Conservation (phyloP, 2,329 filamentous ascomycete genomes). For the Lithohypha guttulata region DNA sequence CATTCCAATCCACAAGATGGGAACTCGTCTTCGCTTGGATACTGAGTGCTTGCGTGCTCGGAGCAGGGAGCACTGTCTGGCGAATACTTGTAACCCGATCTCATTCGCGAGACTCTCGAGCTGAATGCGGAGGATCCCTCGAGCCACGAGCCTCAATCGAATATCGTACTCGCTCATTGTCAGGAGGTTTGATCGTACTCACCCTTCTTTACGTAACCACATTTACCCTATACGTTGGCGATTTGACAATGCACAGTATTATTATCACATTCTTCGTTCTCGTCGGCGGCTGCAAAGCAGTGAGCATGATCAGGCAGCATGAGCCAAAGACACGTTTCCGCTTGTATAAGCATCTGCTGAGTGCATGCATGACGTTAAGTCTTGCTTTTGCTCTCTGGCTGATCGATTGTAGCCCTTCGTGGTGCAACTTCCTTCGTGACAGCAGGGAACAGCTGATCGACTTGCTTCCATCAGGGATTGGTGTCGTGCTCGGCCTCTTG, state of each 20-base stretch:
- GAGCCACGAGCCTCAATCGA: not conserved
- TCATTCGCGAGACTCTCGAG: no score
- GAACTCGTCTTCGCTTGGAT: no score
- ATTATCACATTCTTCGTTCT: not conserved
- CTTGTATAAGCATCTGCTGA: conserved; percentile 1
- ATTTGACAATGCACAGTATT: not conserved
- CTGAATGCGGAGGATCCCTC: no score
- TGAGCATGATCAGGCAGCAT: not conserved
- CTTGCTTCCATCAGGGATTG: conserved; percentile 10
- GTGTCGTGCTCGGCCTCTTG: conserved; percentile 22
- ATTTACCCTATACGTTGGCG: not conserved
- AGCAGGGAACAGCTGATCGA: conserved; percentile 9
- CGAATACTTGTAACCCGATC: no score
- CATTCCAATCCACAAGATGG: no score
- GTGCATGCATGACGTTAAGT: not conserved
- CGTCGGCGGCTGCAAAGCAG: not conserved
- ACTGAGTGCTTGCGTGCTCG: no score
- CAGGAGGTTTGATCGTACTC: not conserved
- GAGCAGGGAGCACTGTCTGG: no score
- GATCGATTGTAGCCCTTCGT: conserved; percentile 20
- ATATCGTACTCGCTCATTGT: not conserved
- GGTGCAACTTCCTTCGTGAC: conserved; percentile 17
- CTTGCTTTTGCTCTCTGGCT: conserved; percentile 21
- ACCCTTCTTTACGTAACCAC: not conserved
- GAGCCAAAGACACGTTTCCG: not conserved